These are phyloP conservation scores for Hordeum marinum DNA, from an alignment of 176 grass and related monocot genomes.

Conservation along the genomic window DNA sequence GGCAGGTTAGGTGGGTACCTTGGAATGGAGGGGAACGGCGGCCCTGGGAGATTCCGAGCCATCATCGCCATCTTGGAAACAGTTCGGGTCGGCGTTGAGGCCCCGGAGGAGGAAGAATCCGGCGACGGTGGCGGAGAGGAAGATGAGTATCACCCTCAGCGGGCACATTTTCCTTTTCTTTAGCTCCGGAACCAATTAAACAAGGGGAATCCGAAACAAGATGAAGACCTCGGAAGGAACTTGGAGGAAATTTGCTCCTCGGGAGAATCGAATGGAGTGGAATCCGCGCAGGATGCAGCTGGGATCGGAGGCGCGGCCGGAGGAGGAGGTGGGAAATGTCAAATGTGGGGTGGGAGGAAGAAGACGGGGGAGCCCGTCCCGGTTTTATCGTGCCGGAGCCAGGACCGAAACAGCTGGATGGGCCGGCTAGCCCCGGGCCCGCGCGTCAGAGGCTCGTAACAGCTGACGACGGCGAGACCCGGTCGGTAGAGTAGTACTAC, in stretches of 20 bases:
- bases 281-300: not conserved
- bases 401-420: not conserved
- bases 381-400: slow-evolving; percentile 2
- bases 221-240: not conserved
- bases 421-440: not conserved
- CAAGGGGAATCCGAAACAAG: not conserved
- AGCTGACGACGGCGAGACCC: not conserved
- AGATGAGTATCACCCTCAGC: slow-evolving; percentile 82
- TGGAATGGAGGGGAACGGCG: slow-evolving; percentile 30
- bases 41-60: slow-evolving; percentile 21
- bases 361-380: not conserved
- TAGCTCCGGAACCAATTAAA: not conserved
- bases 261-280: not conserved
- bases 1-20: slow-evolving; percentile 19
- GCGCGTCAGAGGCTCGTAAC: not conserved
- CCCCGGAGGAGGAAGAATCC: slow-evolving; percentile 89
- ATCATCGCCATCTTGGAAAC: slow-evolving; percentile 11
- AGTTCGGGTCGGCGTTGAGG: slow-evolving; percentile 44
- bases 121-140: slow-evolving; percentile 93
- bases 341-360: slow-evolving; percentile 7
- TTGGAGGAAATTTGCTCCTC: not conserved
- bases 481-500: not conserved
- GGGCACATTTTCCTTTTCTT: slow-evolving; percentile 52
- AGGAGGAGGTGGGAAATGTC: not conserved
- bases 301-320: not conserved